Evolutionary conservation across 192 early-diverging fungal genomes (phyloP).

Genomic region (Gonapodya prolifera): DNA sequence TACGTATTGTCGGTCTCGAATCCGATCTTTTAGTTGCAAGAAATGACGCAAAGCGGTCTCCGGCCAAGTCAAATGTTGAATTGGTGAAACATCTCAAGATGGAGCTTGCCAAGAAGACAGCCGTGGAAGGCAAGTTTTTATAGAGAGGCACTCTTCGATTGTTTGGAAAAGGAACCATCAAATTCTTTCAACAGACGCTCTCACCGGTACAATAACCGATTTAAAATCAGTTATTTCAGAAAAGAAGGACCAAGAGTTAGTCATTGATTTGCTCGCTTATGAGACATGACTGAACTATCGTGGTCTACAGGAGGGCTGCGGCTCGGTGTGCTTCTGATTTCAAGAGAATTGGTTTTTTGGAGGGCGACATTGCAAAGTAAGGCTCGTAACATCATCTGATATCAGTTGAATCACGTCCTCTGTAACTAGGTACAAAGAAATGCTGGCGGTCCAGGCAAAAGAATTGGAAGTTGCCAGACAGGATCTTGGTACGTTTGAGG

Average conservation of each 20-base stretch:
- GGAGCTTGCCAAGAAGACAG: neutral
- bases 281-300: too few relatives aligned
- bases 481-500: neutral
- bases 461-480: neutral
- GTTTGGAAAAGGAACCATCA: too few relatives aligned
- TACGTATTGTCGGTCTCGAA: neutral
- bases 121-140: neutral
- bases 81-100: neutral
- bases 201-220: neutral
- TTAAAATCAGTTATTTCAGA: neutral
- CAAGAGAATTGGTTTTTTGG: neutral
- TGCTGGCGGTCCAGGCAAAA: neutral
- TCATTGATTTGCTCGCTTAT: too few relatives aligned
- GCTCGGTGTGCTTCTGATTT: neutral
- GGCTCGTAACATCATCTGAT: neutral
- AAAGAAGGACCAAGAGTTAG: neutral
- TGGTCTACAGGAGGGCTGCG: neutral
- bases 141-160: too few relatives aligned
- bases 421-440: neutral
- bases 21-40: neutral
- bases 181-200: neutral
- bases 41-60: neutral
- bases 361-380: neutral
- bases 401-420: neutral
- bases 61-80: neutral